Evolutionary conservation across 208 protist genomes (phyloP).

Genomic region (Leishmania arabica): DNA sequence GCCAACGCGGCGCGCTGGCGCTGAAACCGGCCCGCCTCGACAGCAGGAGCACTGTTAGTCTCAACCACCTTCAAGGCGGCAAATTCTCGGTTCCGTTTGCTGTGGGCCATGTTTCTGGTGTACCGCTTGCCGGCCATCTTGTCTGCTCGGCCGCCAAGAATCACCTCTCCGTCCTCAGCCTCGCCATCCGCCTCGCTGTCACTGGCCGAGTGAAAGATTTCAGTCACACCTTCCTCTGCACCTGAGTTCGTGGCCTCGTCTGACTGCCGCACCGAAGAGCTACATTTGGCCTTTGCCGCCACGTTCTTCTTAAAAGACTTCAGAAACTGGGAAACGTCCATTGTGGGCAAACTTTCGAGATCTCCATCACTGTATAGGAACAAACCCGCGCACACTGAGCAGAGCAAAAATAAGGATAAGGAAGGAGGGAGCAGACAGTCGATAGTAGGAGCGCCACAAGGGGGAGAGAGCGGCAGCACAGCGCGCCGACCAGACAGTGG

Average conservation of each 20-base stretch:
- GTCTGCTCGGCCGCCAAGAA: constrained; percentile 17
- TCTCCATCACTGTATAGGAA: background rate
- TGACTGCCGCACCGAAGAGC: background rate
- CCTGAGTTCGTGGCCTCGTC: no score
- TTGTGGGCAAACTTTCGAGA: constrained; percentile 7
- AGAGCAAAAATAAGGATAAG: background rate
- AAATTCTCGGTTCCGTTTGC: constrained; percentile 31
- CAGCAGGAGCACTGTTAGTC: constrained; percentile 4
- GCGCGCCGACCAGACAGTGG: background rate
- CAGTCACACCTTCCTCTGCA: constrained; percentile 10
- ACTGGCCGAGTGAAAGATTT: constrained; percentile 19
- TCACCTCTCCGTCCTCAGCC: background rate
- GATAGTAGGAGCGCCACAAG: background rate
- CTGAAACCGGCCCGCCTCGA: background rate
- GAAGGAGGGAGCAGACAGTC: background rate
- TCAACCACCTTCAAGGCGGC: constrained; percentile 30
- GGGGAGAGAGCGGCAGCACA: background rate
- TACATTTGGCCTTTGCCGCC: constrained; percentile 3
- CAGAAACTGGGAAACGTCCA: constrained; percentile 78
- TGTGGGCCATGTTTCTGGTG: background rate
- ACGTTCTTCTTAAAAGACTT: constrained; percentile 65
- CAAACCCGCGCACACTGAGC: background rate
- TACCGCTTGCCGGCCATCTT: constrained; percentile 15
- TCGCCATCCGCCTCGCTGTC: constrained; percentile 16
- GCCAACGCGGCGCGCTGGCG: constrained; percentile 14